Conservation (phyloP, 306 rosid species). For the Urtica urens region DNA sequence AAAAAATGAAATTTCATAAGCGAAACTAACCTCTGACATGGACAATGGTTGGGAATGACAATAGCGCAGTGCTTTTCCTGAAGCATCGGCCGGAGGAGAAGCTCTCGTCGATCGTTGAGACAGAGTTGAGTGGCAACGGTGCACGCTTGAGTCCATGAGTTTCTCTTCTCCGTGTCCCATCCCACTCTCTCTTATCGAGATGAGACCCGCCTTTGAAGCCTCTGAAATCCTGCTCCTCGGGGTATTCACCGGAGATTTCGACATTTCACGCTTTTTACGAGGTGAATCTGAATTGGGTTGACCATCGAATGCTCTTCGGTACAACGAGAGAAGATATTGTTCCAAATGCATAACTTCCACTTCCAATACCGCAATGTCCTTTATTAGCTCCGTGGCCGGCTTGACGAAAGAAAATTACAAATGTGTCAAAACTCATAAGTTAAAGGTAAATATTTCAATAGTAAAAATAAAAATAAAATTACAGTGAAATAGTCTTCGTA, state of each 20-base stretch:
- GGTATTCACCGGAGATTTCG: slow-evolving; percentile 28
- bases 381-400: slow-evolving; percentile 87
- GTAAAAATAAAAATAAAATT: neutral
- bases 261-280: slow-evolving; percentile 35
- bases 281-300: slow-evolving; percentile 49
- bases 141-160: slow-evolving; percentile 53
- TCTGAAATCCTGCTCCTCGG: slow-evolving; percentile 24
- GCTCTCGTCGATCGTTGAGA: slow-evolving; percentile 48
- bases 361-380: slow-evolving; percentile 81
- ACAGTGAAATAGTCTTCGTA: no score
- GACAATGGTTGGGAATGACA: slow-evolving; percentile 92
- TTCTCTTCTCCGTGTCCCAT: slow-evolving; percentile 37
- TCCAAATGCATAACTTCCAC: slow-evolving; percentile 86
- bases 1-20: no score
- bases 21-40: slow-evolving; percentile 62
- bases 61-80: slow-evolving; percentile 48
- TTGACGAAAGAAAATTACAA: no score
- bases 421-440: no score
- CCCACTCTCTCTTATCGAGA: slow-evolving; percentile 31
- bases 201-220: slow-evolving; percentile 28
- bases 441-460: slow-evolving; percentile 1
- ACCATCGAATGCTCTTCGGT: slow-evolving; percentile 83
- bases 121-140: slow-evolving; percentile 79
- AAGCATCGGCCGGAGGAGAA: slow-evolving; percentile 48
- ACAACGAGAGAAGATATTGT: slow-evolving; percentile 84